Conservation (phyloP, 1,139 yeast species). For the Lodderomyces orthopsilosis region DNA sequence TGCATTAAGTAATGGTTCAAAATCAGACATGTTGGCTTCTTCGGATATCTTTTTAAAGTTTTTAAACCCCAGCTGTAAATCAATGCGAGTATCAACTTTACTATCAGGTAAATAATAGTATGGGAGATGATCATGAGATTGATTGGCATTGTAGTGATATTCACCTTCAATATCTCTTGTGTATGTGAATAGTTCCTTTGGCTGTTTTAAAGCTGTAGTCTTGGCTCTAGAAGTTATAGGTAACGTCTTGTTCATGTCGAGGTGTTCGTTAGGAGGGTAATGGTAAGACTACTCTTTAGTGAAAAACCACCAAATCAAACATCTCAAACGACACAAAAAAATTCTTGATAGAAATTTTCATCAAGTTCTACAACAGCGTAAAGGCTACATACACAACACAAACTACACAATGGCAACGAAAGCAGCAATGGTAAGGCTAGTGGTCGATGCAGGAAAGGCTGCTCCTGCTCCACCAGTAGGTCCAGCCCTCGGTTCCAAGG, state of each 20-base stretch:
- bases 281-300: background rate
- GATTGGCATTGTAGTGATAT: constrained; percentile 45
- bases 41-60: constrained; percentile 59
- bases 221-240: constrained; percentile 50
- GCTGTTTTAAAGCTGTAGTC: constrained; percentile 63
- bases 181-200: constrained; percentile 64
- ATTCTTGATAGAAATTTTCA: background rate
- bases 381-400: constrained; percentile 4
- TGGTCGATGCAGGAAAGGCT: constrained; percentile 98
- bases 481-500: constrained; percentile 97
- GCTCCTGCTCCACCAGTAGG: constrained; percentile 99
- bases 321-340: background rate
- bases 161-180: constrained; percentile 53
- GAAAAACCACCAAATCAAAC: background rate
- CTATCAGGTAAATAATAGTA: constrained; percentile 81
- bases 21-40: constrained; percentile 49
- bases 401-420: constrained; percentile 31
- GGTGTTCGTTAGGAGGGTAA: background rate
- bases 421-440: constrained; percentile 74
- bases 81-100: constrained; percentile 48
- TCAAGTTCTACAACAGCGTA: too few species aligned
- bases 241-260: constrained; percentile 30
- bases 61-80: constrained; percentile 62
- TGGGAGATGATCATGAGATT: constrained; percentile 42
- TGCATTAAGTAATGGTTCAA: constrained; percentile 57